Evolutionary conservation across 768 basidiomycete species (phyloP), one percentile per base, ranked within the genome.

Genomic region (Auriscalpium microsporum): DNA sequence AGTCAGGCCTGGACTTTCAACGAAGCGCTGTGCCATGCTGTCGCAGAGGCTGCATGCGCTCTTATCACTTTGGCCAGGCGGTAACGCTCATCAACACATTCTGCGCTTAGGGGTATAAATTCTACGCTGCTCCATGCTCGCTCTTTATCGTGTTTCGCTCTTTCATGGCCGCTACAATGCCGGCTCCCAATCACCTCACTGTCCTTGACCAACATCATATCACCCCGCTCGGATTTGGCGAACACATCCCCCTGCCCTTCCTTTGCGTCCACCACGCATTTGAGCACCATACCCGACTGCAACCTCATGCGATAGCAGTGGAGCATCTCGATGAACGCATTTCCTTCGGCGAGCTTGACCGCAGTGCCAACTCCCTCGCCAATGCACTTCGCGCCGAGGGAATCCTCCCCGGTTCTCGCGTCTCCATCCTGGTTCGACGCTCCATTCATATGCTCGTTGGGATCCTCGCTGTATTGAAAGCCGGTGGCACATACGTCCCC

Each of bases 401-500:
- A 16, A 71, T 84, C 40, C 58, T 63, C 14, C 71, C 74, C 10
- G 78, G 77, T 23, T 72, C 75, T 38, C 78, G 81, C 8, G 77
- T 84, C 37, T 80, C 79, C 57, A 67, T 83, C 42, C 72, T 84
- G 11, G 74, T 76, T 8, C 76, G 79, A 56, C 76, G 82, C 23
- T 80, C 77, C 17, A 77, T 83, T 40, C 61, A 69, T 11, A 76
- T 81, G 71, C 71, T 81, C 42, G 67, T 79, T 17, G 81, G 75
- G 7, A 78, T 84, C 48, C 64, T 83, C 16, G 78, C 75, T 17
- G 69, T 78, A 21, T 72, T 83, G 45, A 83, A 83, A 61, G 76
- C 79, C 10, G 81, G 81, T 6, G 81, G 74, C 14, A 75, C 79
- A 3, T 84, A 84, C 58, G 77, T 82, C 10, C 82, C 81, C 7